phyloP scores from a whole-genome alignment of 2,329 filamentous ascomycete species.

The Chaetomium olivaceum region DNA sequence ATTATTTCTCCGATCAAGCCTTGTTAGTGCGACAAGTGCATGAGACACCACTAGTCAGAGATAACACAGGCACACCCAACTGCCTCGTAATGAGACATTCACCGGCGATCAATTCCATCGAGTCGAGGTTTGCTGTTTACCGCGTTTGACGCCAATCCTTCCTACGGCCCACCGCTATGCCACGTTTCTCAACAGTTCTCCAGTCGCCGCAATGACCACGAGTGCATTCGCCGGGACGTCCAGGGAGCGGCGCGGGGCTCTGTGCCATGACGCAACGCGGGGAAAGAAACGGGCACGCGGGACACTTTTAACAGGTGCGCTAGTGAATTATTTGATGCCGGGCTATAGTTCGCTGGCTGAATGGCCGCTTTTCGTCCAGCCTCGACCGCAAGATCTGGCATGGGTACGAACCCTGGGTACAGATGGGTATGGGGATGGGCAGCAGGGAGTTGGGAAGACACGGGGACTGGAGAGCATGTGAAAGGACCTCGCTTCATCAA shows the following conservation, averaged over 20 bases:
- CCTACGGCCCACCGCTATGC: background rate
- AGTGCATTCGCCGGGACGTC: background rate
- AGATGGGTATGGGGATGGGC: background rate
- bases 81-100: background rate
- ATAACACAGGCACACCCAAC: background rate
- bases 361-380: background rate
- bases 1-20: background rate
- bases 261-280: conserved; percentile 1
- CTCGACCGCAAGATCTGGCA: background rate
- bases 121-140: background rate
- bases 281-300: background rate
- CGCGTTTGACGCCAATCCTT: conserved; percentile 1
- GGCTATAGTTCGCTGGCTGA: background rate
- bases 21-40: background rate
- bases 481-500: background rate
- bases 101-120: background rate
- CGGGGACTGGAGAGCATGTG: background rate
- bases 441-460: background rate
- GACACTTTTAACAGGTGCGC: background rate
- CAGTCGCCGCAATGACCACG: background rate
- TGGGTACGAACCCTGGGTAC: background rate
- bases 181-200: background rate
- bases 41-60: background rate
- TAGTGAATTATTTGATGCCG: background rate
- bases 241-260: background rate